These are phyloP conservation scores for Pythium volutum DNA, from an alignment of 352 stramenopile species.

Conservation along the genomic window DNA sequence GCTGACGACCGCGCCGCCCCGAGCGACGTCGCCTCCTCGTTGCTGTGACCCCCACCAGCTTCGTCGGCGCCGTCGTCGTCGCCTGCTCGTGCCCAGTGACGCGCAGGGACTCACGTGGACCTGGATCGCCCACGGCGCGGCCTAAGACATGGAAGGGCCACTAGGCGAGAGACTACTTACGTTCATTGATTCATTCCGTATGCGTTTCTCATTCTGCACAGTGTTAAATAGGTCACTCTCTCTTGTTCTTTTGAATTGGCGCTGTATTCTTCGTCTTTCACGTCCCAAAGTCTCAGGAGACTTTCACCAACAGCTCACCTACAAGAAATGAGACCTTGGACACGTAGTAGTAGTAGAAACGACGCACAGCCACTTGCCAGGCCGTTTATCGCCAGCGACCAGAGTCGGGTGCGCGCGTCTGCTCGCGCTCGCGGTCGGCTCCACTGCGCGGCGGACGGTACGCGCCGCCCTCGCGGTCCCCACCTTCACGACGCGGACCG, in stretches of 20 bases:
- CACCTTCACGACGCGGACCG: background rate
- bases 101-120: background rate
- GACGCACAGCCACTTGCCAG: no score
- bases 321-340: no score
- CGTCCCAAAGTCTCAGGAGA: no score
- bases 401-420: slow-evolving; percentile 49
- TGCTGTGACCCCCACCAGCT: background rate
- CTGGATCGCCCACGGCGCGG: background rate
- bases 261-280: no score
- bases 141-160: no score
- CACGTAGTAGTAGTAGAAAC: no score
- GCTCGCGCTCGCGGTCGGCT: slow-evolving; percentile 19
- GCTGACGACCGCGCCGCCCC: background rate
- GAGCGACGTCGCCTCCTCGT: no score
- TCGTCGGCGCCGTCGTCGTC: background rate
- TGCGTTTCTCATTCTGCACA: background rate
- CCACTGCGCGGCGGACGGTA: slow-evolving; percentile 49
- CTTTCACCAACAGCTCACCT: no score
- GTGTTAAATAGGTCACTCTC: no score
- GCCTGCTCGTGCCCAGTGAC: background rate
- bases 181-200: background rate
- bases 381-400: slow-evolving; percentile 56
- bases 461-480: slow-evolving; percentile 12
- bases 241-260: no score
- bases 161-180: no score